Evolutionary conservation across 148 eudicot genomes (phyloP).

Genomic region (Fagopyrum homotropicum): DNA sequence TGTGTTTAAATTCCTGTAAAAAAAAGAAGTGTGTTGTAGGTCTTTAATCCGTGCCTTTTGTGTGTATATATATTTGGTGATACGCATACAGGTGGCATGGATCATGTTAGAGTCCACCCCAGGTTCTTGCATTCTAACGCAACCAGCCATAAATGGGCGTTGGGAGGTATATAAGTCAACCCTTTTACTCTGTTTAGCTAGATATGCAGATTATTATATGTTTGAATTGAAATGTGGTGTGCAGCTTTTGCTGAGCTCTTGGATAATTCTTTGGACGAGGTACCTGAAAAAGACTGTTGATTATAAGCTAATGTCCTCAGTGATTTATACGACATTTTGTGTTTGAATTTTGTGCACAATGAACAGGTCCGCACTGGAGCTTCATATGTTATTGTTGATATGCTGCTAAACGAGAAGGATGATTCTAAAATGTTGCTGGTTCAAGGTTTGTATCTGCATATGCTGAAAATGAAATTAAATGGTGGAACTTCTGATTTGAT

Average conservation of each 20-base stretch:
- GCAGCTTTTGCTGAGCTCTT: constrained; percentile 75
- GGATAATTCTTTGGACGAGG: constrained; percentile 79
- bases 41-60: too few relatives aligned
- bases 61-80: neutral
- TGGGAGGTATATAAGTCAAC: constrained; percentile 46
- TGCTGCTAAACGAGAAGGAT: constrained; percentile 40
- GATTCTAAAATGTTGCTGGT: constrained; percentile 46
- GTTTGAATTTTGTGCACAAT: neutral
- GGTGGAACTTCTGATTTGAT: too few relatives aligned
- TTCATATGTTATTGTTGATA: constrained; percentile 49
- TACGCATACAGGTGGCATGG: constrained; percentile 45
- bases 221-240: constrained; percentile 1
- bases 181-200: neutral
- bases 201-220: too few relatives aligned
- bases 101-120: constrained; percentile 69
- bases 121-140: constrained; percentile 78
- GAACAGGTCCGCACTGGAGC: constrained; percentile 44
- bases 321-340: neutral
- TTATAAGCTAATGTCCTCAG: neutral
- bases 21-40: too few relatives aligned
- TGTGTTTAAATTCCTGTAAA: too few relatives aligned
- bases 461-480: too few relatives aligned
- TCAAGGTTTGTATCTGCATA: constrained; percentile 41
- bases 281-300: constrained; percentile 15
- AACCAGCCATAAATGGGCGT: constrained; percentile 84